These are phyloP conservation scores for Lodderomyces orthopsilosis DNA, from an alignment of 1,139 yeast species.

Conservation along the genomic window DNA sequence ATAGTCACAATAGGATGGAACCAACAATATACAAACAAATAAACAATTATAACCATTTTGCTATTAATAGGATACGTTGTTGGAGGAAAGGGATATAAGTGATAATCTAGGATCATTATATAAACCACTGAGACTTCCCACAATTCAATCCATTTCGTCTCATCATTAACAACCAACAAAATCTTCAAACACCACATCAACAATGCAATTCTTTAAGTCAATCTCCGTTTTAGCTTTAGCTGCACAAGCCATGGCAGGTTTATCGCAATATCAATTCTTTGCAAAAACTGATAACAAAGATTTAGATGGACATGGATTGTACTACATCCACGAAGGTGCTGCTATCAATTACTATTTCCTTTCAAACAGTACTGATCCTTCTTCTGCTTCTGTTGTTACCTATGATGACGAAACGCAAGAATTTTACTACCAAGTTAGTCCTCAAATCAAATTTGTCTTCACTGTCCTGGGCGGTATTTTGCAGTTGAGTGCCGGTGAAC, in stretches of 20 bases:
- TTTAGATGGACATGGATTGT: constrained; percentile 28
- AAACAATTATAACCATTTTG: background rate
- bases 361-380: constrained; percentile 2
- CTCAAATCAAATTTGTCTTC: background rate
- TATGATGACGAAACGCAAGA: constrained; percentile 33
- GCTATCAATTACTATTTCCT: constrained; percentile 48
- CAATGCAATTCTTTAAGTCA: constrained; percentile 15
- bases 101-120: background rate
- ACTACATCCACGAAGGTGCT: constrained; percentile 52
- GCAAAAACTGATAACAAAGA: constrained; percentile 22
- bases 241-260: constrained; percentile 21
- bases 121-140: background rate
- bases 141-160: background rate
- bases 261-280: constrained; percentile 16
- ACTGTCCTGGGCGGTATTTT: constrained; percentile 7
- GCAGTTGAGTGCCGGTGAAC: constrained; percentile 17
- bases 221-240: constrained; percentile 17
- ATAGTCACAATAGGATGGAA: background rate
- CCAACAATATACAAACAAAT: background rate
- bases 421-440: constrained; percentile 5
- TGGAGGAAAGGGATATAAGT: background rate
- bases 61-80: background rate
- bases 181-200: background rate
- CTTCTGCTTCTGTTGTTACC: constrained; percentile 22
- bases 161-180: background rate